A percentile compares a stretch with the other conserved stretches of the same genome.
Conservation (phyloP, 768 basidiomycete genomes). For the Mycena latifolia region DNA sequence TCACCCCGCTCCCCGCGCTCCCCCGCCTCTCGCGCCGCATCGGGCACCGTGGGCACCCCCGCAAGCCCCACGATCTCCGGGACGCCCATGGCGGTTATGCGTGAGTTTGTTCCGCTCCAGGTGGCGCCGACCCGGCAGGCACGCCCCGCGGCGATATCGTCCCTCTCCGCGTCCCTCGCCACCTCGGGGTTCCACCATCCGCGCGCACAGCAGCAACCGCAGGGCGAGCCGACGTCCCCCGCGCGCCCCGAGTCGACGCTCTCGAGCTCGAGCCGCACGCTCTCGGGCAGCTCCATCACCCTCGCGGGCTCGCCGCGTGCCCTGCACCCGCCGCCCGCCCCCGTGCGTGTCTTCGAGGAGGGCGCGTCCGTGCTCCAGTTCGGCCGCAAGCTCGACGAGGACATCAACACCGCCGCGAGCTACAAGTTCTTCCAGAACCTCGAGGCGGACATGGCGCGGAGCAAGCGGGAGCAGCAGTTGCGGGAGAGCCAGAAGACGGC, state of each 20-base stretch:
- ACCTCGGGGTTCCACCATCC: constrained; percentile 70
- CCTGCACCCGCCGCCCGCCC: constrained; percentile 20
- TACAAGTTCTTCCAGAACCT: constrained; percentile 57
- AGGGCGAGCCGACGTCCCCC: constrained; percentile 34
- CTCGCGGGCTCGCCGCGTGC: constrained; percentile 39
- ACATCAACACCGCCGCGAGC: constrained; percentile 59
- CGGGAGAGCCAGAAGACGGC: constrained; percentile 35
- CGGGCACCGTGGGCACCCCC: constrained; percentile 37
- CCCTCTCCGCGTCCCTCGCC: constrained; percentile 78
- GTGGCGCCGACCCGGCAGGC: constrained; percentile 53
- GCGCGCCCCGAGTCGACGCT: constrained; percentile 30
- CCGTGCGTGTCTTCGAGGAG: constrained; percentile 37
- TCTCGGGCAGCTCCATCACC: constrained; percentile 45
- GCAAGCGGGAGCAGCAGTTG: constrained; percentile 37
- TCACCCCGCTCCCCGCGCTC: constrained; percentile 34
- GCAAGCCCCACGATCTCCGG: constrained; percentile 41
- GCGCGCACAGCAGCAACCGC: constrained; percentile 47
- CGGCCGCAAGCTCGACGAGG: constrained; percentile 53
- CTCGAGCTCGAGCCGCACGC: constrained; percentile 21
- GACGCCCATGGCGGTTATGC: constrained; percentile 56
- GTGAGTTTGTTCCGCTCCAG: constrained; percentile 67
- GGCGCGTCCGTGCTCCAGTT: constrained; percentile 56
- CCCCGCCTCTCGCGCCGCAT: constrained; percentile 10
- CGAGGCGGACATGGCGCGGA: constrained; percentile 57
- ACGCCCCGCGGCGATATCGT: constrained; percentile 61